Evolutionary conservation across 2,329 filamentous ascomycete species (phyloP).

Genomic region (Penicillium brevicompactum): DNA sequence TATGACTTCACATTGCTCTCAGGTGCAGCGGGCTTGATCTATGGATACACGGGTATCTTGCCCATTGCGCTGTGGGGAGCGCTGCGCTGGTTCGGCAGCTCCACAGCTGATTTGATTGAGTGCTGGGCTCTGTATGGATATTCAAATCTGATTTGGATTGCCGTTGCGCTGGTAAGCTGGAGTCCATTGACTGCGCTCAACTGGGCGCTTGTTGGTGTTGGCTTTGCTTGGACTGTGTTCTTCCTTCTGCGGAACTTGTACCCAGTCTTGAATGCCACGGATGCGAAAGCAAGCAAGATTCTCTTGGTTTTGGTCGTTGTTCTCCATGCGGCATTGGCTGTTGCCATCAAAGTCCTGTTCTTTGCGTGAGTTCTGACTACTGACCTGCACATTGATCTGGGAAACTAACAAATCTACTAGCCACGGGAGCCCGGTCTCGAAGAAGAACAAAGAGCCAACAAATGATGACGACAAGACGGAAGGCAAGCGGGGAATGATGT

Average conservation of each 20-base stretch:
- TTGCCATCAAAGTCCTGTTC: constrained; percentile 96
- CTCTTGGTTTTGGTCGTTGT: constrained; percentile 80
- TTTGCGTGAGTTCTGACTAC: constrained; percentile 65
- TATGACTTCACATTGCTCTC: constrained; percentile 91
- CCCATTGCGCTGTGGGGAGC: constrained; percentile 84
- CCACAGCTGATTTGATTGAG: constrained; percentile 89
- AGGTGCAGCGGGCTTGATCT: constrained; percentile 87
- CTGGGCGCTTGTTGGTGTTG: constrained; percentile 88
- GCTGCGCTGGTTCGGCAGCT: constrained; percentile 92
- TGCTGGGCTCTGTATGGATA: constrained; percentile 97
- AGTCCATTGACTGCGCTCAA: constrained; percentile 83
- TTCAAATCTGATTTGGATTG: constrained; percentile 95
- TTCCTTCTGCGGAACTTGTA: constrained; percentile 86
- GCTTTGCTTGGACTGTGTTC: constrained; percentile 77
- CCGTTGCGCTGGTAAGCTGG: constrained; percentile 89
- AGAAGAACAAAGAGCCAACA: constrained; percentile 42
- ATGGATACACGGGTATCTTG: constrained; percentile 89
- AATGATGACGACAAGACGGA: constrained; percentile 32
- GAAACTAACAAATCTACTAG: constrained; percentile 41
- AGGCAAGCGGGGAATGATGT: constrained; percentile 34
- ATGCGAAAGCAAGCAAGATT: constrained; percentile 86
- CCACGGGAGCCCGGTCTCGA: constrained; percentile 64
- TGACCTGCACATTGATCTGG: constrained; percentile 11
- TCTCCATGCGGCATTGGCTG: constrained; percentile 83
- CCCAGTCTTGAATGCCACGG: constrained; percentile 89